phyloP scores from a whole-genome alignment of 805 yeast genomes.

The Wickerhamiella sergipiensis region DNA sequence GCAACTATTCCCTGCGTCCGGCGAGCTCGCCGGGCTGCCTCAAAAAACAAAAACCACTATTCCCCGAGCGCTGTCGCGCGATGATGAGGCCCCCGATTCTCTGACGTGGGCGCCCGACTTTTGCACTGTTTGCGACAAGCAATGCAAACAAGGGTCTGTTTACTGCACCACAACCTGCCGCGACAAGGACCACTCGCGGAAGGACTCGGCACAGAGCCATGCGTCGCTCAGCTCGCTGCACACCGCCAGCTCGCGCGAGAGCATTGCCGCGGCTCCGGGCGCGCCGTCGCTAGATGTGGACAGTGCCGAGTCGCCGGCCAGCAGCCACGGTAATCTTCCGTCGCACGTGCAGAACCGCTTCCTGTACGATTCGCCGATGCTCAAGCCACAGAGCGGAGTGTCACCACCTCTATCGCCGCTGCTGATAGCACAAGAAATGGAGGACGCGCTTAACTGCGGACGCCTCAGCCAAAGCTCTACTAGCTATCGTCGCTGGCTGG shows the following conservation, averaged over 20 bases:
- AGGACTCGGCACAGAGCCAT: background rate
- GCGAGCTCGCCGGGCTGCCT: background rate
- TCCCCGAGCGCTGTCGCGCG: background rate
- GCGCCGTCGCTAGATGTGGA: slow-evolving; percentile 3
- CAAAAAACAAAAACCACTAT: background rate
- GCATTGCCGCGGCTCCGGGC: background rate
- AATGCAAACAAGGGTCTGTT: slow-evolving; percentile 30
- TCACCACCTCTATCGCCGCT: slow-evolving; percentile 17
- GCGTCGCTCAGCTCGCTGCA: background rate
- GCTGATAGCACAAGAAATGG: slow-evolving; percentile 10
- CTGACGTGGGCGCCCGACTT: slow-evolving; percentile 36
- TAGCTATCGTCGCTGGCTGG: slow-evolving; percentile 17
- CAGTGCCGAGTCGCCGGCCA: slow-evolving; percentile 8
- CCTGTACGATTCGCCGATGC: slow-evolving; percentile 16
- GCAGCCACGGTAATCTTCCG: slow-evolving; percentile 2
- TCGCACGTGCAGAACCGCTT: slow-evolving; percentile 8
- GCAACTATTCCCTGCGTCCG: background rate
- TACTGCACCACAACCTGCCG: slow-evolving; percentile 37
- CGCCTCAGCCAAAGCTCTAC: slow-evolving; percentile 11
- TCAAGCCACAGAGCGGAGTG: slow-evolving; percentile 10
- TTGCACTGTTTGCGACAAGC: slow-evolving; percentile 45
- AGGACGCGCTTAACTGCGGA: background rate
- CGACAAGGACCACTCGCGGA: slow-evolving; percentile 6
- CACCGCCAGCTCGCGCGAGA: background rate
- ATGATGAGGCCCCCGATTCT: background rate